Conservation (phyloP, 306 rosid species). For the Alnus glutinosa region DNA sequence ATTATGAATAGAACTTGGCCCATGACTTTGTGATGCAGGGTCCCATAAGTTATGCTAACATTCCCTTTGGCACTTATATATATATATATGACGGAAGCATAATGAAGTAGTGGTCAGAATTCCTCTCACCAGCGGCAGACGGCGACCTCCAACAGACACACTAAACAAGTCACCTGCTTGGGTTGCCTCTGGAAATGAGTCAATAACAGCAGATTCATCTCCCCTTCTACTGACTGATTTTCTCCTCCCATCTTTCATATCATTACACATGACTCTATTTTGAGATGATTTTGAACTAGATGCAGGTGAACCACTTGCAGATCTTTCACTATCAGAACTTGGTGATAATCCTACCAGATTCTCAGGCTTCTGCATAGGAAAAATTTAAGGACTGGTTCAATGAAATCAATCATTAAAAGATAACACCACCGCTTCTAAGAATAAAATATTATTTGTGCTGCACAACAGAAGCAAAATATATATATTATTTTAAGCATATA, state of each 20-base stretch:
- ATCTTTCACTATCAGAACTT: constrained; percentile 57
- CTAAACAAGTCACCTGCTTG: constrained; percentile 89
- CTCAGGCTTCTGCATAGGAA: constrained; percentile 67
- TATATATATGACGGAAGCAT: background rate
- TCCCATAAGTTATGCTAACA: background rate
- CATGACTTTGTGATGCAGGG: background rate
- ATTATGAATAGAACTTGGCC: background rate
- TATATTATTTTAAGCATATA: background rate
- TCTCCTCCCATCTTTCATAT: constrained; percentile 60
- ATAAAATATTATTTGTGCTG: background rate
- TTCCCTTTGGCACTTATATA: background rate
- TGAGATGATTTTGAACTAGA: constrained; percentile 53
- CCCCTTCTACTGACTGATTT: constrained; percentile 62
- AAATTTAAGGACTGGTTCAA: constrained; percentile 18
- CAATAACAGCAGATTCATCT: constrained; percentile 47
- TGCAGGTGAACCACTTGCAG: constrained; percentile 65
- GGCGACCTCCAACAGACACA: constrained; percentile 50
- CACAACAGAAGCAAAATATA: background rate
- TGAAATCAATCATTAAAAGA: constrained; percentile 8
- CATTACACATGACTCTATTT: constrained; percentile 45
- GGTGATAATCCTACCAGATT: constrained; percentile 49
- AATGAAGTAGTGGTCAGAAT: constrained; percentile 7
- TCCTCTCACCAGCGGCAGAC: constrained; percentile 62
- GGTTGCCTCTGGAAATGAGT: constrained; percentile 63
- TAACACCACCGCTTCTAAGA: background rate